Evolutionary conservation across 2,329 filamentous ascomycete species (phyloP), one percentile per base, ranked within the genome.

Genomic region (Ascochyta pisi): DNA sequence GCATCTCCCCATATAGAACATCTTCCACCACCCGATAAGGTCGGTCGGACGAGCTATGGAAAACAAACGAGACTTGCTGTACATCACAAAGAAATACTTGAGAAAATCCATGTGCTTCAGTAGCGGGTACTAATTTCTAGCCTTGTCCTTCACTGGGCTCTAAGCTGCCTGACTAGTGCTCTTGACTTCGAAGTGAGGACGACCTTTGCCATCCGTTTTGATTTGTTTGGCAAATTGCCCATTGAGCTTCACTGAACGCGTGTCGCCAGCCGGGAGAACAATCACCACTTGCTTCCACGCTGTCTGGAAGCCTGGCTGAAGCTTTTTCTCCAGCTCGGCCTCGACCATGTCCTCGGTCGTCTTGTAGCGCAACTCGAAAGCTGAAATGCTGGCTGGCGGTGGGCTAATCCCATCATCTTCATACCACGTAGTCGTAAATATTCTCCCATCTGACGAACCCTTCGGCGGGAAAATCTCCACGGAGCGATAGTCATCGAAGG

Each of bases 351-450:
- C 74, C 3, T 77, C 73, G 0, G 78, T 81, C 1, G 78, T 61
- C 26, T 35, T 48, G 33, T 73, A 73, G 15, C 45, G 60, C 27
- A 73, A 15, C 8, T 53, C 58, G 35, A 75, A 75, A 0, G 52
- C 47, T 0, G 70, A 73, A 12, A 74, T 67, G 34, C 58, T 64
- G 1, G 63, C 71, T 5, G 69, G 67, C 16, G 71, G 64, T 37
- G 78, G 76, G 8, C 82, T 81, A 26, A 85, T 78, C 0, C 83
- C 84, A 68, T 86, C 83, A 57, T 86, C 84, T 65, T 86, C 84
- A 43, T 79, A 79, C 83, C 84, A 86, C 0, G 72, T 78, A 23
- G 60, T 70, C 56, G 76, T 82, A 7, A 69, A 75, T 13, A 66
- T 69, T 0, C 71, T 70, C 1, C 67, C 73, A 10, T 69, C 62